Base-by-base conservation (phyloP, 768 basidiomycete genomes). In the Pleurotus platypus region DNA sequence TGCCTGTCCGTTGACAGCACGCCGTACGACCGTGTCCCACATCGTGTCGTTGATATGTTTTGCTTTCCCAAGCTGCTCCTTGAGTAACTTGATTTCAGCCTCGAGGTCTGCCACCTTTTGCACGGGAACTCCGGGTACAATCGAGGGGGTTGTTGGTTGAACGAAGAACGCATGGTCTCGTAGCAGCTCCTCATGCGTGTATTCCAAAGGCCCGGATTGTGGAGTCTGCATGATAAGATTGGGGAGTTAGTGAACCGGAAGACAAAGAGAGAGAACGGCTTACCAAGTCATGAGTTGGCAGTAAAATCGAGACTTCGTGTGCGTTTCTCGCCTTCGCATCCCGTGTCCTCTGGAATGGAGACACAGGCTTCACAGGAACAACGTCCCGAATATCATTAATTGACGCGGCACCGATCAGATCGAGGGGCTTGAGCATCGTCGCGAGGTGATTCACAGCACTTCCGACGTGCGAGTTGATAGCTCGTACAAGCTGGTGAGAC, bases 41-140 rank as follows among this genome's bases (percentile, higher is more conserved):
- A 97, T 96, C 53, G 81, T 78, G 65, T 97, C 93, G 63, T 97
- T 98, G 58, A 97, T 79, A n/a, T 87, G 84, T 66, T 94, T 92
- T 4, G 95, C 95, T 67, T 85, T 87, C 24, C 83, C 83, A 5
- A 98, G 74, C 59, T 93, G 87, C 46, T 83, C 81, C 46, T 78
- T 81, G 57, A 96, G 69, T 22, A 69, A 72, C 49, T 76, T 77
- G 6, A 94, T 79, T 69, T 97, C 92, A 2, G 74, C 70, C 69
- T 94, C 88, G 1, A 96, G 81, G 62, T 87, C 83, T 13, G 78
- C 65, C 9, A 94, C 78, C 48, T 81, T 83, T 58, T 85, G 80
- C 58, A 83, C 30, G 30, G 69, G 2, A 79, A 74, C 2, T 69
- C 61, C 39, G 73, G 61, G 66, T 78, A 65, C 27, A 65, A 66